Percentiles rank a stretch among this genome's conserved stretches.
phyloP scores from a whole-genome alignment of 257 asterid genomes.

The Ballota nigra region DNA sequence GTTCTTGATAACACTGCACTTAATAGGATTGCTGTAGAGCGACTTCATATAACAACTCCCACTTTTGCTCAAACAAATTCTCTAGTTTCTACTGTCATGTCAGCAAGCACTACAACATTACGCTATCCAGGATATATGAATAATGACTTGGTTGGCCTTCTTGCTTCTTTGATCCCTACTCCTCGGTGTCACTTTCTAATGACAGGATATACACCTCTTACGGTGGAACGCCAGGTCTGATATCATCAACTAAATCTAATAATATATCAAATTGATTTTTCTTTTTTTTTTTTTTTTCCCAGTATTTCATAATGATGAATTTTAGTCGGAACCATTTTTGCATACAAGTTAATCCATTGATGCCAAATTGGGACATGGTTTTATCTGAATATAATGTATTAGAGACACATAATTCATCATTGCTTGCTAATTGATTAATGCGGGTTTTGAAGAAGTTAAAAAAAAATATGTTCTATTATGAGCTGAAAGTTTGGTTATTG shows the following conservation, averaged over 20 bases:
- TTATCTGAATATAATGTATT: not conserved
- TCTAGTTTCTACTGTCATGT: constrained; percentile 97
- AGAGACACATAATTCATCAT: not conserved
- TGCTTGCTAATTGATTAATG: not conserved
- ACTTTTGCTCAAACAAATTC: constrained; percentile 96
- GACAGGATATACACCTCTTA: constrained; percentile 99
- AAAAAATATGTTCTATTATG: not conserved
- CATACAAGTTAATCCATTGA: not conserved
- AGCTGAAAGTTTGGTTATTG: not conserved
- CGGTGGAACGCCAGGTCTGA: constrained; percentile 96
- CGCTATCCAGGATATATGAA: constrained; percentile 99
- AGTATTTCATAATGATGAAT: not conserved
- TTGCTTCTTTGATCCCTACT: constrained; percentile 97
- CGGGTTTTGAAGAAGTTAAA: not conserved
- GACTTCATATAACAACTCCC: constrained; percentile 89
- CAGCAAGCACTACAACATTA: constrained; percentile 97
- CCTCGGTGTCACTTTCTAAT: constrained; percentile 98
- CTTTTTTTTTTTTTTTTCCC: not conserved
- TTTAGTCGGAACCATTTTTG: not conserved
- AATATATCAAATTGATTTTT: not conserved
- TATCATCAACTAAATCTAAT: constrained; percentile 11
- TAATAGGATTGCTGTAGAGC: constrained; percentile 94
- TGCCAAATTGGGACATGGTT: not conserved
- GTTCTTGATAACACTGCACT: constrained; percentile 99
- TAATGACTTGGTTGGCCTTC: constrained; percentile 99